Conservation (phyloP, 495 filamentous ascomycete species). For the Evernia prunastri region DNA sequence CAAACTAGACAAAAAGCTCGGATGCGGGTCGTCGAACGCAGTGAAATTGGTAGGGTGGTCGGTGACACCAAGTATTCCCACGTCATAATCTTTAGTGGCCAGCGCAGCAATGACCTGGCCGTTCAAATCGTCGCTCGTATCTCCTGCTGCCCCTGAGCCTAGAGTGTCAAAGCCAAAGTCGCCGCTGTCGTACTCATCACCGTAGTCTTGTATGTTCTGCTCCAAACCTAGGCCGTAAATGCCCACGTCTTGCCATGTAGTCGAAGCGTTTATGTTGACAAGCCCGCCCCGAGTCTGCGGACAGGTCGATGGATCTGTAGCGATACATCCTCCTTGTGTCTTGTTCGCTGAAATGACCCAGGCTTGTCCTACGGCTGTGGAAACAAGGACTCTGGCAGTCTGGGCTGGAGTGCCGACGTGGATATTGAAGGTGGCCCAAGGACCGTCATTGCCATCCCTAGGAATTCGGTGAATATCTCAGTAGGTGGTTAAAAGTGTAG, state of each 20-base stretch:
- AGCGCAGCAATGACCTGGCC: conserved; percentile 45
- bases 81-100: conserved; percentile 41
- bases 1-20: conserved; percentile 47
- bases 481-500: background rate
- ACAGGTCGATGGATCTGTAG: conserved; percentile 35
- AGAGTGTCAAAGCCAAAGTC: conserved; percentile 47
- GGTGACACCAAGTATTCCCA: conserved; percentile 47
- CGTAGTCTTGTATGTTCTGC: conserved; percentile 40
- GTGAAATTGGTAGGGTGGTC: conserved; percentile 46
- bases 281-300: conserved; percentile 41
- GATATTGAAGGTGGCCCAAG: conserved; percentile 36
- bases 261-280: conserved; percentile 43
- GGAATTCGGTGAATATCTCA: background rate
- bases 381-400: conserved; percentile 32
- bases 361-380: conserved; percentile 28
- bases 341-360: conserved; percentile 32
- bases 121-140: conserved; percentile 35
- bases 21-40: conserved; percentile 38
- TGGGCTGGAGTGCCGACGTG: conserved; percentile 37
- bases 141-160: conserved; percentile 35
- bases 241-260: conserved; percentile 42
- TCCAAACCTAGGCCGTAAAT: conserved; percentile 38
- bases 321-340: conserved; percentile 34
- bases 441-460: conserved; percentile 39
- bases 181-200: conserved; percentile 36